phyloP scores from a whole-genome alignment of 805 yeast species.

The Ogataea polymorpha region DNA sequence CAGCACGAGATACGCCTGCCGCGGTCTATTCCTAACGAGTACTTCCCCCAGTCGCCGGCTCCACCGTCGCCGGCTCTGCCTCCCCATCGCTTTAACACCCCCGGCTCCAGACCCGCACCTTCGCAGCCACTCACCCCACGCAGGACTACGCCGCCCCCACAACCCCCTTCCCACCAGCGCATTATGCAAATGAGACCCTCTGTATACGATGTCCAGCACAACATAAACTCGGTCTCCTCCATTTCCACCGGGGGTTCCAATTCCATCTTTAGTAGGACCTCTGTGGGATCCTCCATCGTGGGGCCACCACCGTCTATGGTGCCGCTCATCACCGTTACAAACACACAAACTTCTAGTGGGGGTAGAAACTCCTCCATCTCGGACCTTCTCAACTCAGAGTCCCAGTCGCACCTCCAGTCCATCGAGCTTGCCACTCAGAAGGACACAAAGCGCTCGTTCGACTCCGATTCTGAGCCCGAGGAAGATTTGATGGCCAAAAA shows the following conservation, averaged over 20 bases:
- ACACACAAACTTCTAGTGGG: slow-evolving; percentile 1
- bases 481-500: slow-evolving; percentile 7
- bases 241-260: slow-evolving; percentile 23
- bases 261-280: slow-evolving; percentile 27
- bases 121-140: slow-evolving; percentile 14
- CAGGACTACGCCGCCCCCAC: slow-evolving; percentile 10
- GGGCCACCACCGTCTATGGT: slow-evolving; percentile 6
- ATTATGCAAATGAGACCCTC: slow-evolving; percentile 18
- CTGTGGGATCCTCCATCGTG: slow-evolving; percentile 21
- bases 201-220: slow-evolving; percentile 18
- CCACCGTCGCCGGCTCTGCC: slow-evolving; percentile 12
- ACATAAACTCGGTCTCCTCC: slow-evolving; percentile 21
- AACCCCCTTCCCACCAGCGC: slow-evolving; percentile 11
- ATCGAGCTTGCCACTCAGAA: slow-evolving; percentile 1
- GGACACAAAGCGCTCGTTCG: slow-evolving; percentile 11
- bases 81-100: slow-evolving; percentile 9
- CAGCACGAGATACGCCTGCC: slow-evolving; percentile 17
- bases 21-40: slow-evolving; percentile 22
- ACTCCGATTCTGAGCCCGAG: slow-evolving; percentile 3
- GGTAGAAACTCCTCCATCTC: slow-evolving; percentile 30
- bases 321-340: slow-evolving; percentile 1
- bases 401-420: slow-evolving; percentile 9
- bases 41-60: slow-evolving; percentile 9
- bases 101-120: slow-evolving; percentile 9
- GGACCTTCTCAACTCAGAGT: slow-evolving; percentile 24